phyloP scores from a whole-genome alignment of 257 asterid species.

The Solanum neorickii region DNA sequence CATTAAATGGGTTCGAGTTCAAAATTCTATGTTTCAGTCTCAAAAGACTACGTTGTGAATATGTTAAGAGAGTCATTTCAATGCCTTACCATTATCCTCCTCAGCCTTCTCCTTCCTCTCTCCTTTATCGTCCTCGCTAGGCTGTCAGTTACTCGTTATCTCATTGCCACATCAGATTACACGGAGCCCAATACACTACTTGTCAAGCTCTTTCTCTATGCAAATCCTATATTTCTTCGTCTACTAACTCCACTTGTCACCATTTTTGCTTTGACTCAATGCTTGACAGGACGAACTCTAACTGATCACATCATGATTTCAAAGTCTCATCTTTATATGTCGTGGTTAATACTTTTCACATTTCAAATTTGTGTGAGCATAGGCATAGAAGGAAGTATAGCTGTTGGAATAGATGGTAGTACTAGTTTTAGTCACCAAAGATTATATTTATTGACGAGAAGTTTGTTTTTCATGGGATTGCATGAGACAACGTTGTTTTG shows the following conservation, averaged over 20 bases:
- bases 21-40: neutral
- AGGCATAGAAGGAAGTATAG: slow-evolving; percentile 73
- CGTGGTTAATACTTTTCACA: slow-evolving; percentile 40
- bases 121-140: slow-evolving; percentile 66
- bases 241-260: slow-evolving; percentile 27
- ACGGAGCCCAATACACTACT: slow-evolving; percentile 1
- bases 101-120: slow-evolving; percentile 74
- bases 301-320: neutral
- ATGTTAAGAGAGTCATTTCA: slow-evolving; percentile 21
- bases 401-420: slow-evolving; percentile 36
- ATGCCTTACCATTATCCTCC: slow-evolving; percentile 38
- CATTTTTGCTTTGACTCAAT: slow-evolving; percentile 28
- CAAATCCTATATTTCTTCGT: slow-evolving; percentile 26
- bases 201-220: slow-evolving; percentile 18
- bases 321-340: slow-evolving; percentile 10
- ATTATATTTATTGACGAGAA: slow-evolving; percentile 8
- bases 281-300: slow-evolving; percentile 15
- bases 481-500: slow-evolving; percentile 55
- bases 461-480: slow-evolving; percentile 53
- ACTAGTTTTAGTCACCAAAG: slow-evolving; percentile 15
- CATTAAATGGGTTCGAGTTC: neutral
- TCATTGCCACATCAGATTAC: slow-evolving; percentile 11
- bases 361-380: slow-evolving; percentile 51
- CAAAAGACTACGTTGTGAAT: neutral
- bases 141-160: slow-evolving; percentile 29